These are phyloP conservation scores for Termitomyces sp. DNA, from an alignment of 768 basidiomycete species.

Conservation along the genomic window DNA sequence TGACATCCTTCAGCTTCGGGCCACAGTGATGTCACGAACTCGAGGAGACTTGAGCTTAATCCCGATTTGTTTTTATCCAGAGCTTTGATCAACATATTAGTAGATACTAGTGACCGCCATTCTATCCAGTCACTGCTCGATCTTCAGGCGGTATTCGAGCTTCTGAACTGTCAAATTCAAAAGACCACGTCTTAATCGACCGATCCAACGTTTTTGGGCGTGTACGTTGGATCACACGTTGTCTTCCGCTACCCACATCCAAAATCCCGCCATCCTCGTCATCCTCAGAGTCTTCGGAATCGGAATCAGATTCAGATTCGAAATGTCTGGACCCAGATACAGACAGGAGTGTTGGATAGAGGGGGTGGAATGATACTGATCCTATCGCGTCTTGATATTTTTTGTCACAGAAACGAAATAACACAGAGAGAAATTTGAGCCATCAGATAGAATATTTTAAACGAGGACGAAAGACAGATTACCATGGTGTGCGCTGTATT, in stretches of 20 bases:
- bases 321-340: conserved; percentile 82
- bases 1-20: too few relatives aligned
- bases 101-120: too few relatives aligned
- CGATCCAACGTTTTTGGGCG: background rate
- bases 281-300: conserved; percentile 18
- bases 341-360: conserved; percentile 54
- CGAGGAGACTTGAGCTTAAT: too few relatives aligned
- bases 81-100: too few relatives aligned
- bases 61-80: too few relatives aligned
- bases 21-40: too few relatives aligned
- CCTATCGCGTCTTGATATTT: conserved; percentile 61
- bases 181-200: background rate
- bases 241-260: background rate
- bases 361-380: conserved; percentile 71
- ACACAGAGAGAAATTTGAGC: background rate
- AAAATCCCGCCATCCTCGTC: background rate
- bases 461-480: conserved; percentile 11
- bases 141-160: too few relatives aligned
- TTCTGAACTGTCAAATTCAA: background rate
- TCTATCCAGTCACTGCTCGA: too few relatives aligned
- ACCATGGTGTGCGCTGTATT: conserved; percentile 61
- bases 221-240: background rate
- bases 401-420: background rate
- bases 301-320: conserved; percentile 24
- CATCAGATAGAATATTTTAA: too few relatives aligned